Conservation (phyloP, 345 rosid species). For the Garcia nutans region DNA sequence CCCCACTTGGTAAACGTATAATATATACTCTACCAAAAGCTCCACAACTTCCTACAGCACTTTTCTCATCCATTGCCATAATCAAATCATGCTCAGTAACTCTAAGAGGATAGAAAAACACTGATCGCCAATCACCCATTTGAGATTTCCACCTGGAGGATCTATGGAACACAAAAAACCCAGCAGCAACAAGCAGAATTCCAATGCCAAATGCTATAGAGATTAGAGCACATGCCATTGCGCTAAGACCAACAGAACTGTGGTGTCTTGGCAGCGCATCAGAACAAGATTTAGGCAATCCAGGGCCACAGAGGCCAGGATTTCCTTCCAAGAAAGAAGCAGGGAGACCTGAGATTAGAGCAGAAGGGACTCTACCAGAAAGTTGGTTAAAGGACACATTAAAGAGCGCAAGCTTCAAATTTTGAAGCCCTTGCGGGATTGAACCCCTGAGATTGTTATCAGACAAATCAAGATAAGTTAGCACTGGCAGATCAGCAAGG, state of each 20-base stretch:
- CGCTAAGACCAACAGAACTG: slow-evolving; percentile 30
- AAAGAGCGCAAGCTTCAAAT: slow-evolving; percentile 88
- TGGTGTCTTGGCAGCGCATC: slow-evolving; percentile 41
- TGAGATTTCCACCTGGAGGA: slow-evolving; percentile 53
- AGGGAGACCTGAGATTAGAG: slow-evolving; percentile 81
- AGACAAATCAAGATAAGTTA: slow-evolving; percentile 91
- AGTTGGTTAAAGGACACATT: slow-evolving; percentile 77
- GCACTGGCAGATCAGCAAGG: slow-evolving; percentile 71
- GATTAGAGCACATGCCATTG: slow-evolving; percentile 54
- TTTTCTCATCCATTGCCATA: slow-evolving; percentile 64
- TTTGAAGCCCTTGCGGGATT: slow-evolving; percentile 71
- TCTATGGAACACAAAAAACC: slow-evolving; percentile 48
- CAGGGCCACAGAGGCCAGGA: slow-evolving; percentile 78
- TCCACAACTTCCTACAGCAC: slow-evolving; percentile 54
- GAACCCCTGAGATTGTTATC: slow-evolving; percentile 75
- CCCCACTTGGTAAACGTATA: slow-evolving; percentile 70
- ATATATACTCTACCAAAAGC: slow-evolving; percentile 61
- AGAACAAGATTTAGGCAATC: slow-evolving; percentile 62
- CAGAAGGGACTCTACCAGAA: slow-evolving; percentile 59
- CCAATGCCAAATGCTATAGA: slow-evolving; percentile 62
- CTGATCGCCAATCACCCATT: slow-evolving; percentile 59
- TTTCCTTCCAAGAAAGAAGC: slow-evolving; percentile 92
- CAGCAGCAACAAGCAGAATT: slow-evolving; percentile 48
- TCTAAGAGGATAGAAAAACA: slow-evolving; percentile 79
- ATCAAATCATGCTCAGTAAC: slow-evolving; percentile 70